Evolutionary conservation across 495 filamentous ascomycete genomes (phyloP), one percentile per base, ranked within the genome.

Genomic region (Trichoderma asperelloides): DNA sequence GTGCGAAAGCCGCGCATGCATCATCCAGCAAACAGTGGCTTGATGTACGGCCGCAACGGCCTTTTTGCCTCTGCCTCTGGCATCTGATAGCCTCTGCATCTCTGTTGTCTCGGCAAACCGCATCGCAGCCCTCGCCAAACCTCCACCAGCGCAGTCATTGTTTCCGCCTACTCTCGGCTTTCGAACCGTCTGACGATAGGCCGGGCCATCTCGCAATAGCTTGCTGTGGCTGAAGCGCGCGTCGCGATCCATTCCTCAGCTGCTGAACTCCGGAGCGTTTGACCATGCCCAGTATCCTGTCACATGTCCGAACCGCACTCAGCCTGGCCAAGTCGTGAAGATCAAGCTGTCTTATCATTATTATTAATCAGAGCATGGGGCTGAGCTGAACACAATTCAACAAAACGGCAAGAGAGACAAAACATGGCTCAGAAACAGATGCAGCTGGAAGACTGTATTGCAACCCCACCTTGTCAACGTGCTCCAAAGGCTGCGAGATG

Each of bases 391-490:
- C 65, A 72, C 67, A 70, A 62, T 64, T 62, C 64, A 49, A 63
- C 85, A 87, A 74, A 75, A 92, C 18, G 27, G 9, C 8, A 23
- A 45, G 41, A 65, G 64, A 49, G n/a, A 65, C 64, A 45, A 60
- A 37, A 28, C 43, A 67, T 93, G 90, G 85, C 87, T 78, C 86
- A 89, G 82, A 78, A 79, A 84, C 92, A 89, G 76, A 89, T 93
- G 89, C 84, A 86, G 74, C 82, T 96, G 82, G 89, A 91, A 86
- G 91, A 96, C 72, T 96, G 92, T 94, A 78, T 74, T 37, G 9
- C 33, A 90, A 85, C 62, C 33, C 64, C 12, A 25, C 25, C 64
- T 45, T 18, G 47, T 16, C 64, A 41, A 28, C 47, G 0, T 7
- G 18, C 47, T n/a, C 43, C 12, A 18, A 18, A n/a, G n/a, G 43